A percentile compares a stretch with the other conserved stretches of the same genome.
These are phyloP conservation scores for Solanum chilense DNA, from an alignment of 257 asterid genomes.

Conservation along the genomic window DNA sequence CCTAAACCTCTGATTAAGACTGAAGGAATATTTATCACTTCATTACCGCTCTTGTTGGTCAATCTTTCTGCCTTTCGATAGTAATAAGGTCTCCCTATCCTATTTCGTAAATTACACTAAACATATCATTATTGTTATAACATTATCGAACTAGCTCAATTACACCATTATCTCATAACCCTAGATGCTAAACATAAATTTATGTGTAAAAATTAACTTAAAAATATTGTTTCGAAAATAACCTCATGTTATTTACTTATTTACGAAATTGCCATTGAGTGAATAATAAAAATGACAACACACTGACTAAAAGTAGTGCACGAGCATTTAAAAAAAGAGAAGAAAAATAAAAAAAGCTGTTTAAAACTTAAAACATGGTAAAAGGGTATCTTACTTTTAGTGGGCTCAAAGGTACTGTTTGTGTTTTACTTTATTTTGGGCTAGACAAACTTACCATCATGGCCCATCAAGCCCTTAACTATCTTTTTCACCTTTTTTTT, in stretches of 20 bases:
- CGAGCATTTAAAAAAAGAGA: neutral
- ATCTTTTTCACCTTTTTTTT: neutral
- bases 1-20: too few relatives aligned
- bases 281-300: neutral
- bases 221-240: neutral
- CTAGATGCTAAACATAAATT: rapidly evolving
- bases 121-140: too few relatives aligned
- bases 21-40: too few relatives aligned
- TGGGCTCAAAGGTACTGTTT: neutral
- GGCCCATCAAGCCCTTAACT: neutral
- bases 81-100: too few relatives aligned
- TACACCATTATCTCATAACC: neutral
- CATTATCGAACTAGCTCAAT: neutral
- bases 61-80: too few relatives aligned
- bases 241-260: neutral
- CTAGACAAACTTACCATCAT: neutral
- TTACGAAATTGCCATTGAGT: constrained; percentile 9
- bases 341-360: neutral
- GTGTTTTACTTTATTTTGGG: neutral
- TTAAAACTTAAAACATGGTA: neutral
- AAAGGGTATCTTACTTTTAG: neutral
- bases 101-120: too few relatives aligned
- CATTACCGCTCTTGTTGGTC: too few relatives aligned
- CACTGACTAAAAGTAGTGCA: constrained; percentile 9
- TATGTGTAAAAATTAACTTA: neutral